Conservation (phyloP, 805 yeast genomes). For the Isabelozyma rhagii region DNA sequence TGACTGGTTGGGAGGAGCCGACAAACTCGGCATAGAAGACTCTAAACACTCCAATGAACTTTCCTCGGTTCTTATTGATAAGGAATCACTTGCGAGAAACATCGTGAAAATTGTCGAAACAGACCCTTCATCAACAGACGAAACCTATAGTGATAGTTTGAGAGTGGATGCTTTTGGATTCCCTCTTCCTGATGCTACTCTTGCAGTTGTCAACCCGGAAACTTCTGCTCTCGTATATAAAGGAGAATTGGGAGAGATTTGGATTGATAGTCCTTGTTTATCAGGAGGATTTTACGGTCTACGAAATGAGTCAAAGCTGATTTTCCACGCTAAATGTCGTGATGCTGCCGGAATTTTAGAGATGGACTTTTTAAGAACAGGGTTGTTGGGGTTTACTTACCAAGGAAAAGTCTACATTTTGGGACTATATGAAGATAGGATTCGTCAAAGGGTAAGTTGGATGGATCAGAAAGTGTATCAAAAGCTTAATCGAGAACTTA, state of each 20-base stretch:
- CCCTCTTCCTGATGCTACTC: conserved; percentile 90
- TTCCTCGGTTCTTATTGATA: conserved; percentile 69
- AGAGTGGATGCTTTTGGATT: conserved; percentile 90
- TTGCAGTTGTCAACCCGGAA: conserved; percentile 94
- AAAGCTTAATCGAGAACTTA: conserved; percentile 24
- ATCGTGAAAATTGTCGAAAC: conserved; percentile 64
- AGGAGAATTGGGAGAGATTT: conserved; percentile 88
- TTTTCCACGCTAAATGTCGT: conserved; percentile 78
- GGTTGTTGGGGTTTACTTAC: conserved; percentile 81
- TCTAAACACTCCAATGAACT: conserved; percentile 35
- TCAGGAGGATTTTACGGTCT: conserved; percentile 88
- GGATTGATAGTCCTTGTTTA: conserved; percentile 93
- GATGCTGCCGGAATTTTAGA: conserved; percentile 70
- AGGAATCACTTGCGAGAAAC: conserved; percentile 68
- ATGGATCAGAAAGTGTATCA: conserved; percentile 45
- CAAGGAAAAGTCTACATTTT: conserved; percentile 85
- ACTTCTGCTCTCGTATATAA: conserved; percentile 69
- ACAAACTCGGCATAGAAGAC: conserved; percentile 53
- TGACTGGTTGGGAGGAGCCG: conserved; percentile 82
- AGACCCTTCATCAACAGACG: conserved; percentile 50
- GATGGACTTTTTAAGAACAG: conserved; percentile 83
- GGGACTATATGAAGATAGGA: conserved; percentile 88
- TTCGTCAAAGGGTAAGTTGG: conserved; percentile 73
- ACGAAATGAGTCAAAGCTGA: conserved; percentile 60
- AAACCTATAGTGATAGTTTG: conserved; percentile 36